Conservation (phyloP, 768 basidiomycete genomes). For the Galerina marginata region DNA sequence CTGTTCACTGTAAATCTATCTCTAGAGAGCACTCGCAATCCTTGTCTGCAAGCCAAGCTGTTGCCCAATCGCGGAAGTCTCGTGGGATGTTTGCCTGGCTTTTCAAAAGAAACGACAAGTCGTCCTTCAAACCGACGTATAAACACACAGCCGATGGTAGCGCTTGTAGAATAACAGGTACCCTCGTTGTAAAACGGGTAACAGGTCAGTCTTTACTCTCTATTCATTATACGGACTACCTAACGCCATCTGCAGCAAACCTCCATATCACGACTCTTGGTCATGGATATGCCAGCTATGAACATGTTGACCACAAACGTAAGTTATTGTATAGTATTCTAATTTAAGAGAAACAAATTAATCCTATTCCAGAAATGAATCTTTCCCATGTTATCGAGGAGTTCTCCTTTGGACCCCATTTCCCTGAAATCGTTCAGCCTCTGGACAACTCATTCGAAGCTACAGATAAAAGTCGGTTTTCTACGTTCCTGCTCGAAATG, state of each 20-base stretch:
- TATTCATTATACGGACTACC: background rate
- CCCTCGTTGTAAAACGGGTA: constrained; percentile 84
- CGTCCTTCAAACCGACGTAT: constrained; percentile 73
- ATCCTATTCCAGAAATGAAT: constrained; percentile 78
- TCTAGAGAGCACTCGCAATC: constrained; percentile 64
- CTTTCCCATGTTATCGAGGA: constrained; percentile 95
- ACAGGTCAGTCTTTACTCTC: constrained; percentile 44
- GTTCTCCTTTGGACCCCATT: constrained; percentile 95
- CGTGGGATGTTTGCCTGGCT: constrained; percentile 73
- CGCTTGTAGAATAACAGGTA: constrained; percentile 89
- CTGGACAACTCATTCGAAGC: constrained; percentile 89
- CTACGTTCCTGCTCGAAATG: constrained; percentile 1
- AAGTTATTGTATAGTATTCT: constrained; percentile 32
- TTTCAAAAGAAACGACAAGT: constrained; percentile 43
- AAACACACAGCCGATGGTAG: constrained; percentile 69
- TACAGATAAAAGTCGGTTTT: constrained; percentile 58
- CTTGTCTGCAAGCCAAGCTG: constrained; percentile 71
- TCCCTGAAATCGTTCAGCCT: constrained; percentile 94
- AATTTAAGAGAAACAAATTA: background rate
- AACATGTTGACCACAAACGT: constrained; percentile 90
- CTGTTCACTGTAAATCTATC: constrained; percentile 1
- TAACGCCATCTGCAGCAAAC: constrained; percentile 54
- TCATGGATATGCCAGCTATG: constrained; percentile 87
- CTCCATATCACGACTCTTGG: constrained; percentile 94
- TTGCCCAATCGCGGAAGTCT: constrained; percentile 75